Evolutionary conservation across 1,139 yeast genomes (phyloP).

Genomic region (Nakaseomyces glabratus): DNA sequence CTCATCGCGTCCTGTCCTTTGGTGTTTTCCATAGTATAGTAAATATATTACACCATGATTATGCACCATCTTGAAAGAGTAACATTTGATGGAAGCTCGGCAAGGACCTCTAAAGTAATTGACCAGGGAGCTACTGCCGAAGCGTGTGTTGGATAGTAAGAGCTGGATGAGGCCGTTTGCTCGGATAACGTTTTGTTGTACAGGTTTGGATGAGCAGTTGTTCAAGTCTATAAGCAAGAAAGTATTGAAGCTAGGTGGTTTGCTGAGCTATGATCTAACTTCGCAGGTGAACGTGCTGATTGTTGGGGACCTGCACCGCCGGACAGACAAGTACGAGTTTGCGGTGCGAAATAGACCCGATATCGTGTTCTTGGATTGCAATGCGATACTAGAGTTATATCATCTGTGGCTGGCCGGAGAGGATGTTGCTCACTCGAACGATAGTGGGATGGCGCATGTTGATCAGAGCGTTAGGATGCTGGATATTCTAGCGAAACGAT

Average conservation of each 20-base stretch:
- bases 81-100: no score
- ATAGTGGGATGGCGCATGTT: neutral
- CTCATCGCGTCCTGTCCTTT: no score
- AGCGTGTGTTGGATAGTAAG: no score
- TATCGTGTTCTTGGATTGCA: slow-evolving; percentile 22
- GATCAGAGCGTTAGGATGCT: slow-evolving; percentile 15
- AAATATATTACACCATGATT: no score
- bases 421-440: slow-evolving; percentile 18
- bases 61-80: no score
- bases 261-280: slow-evolving; percentile 24
- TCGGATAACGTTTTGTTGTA: slow-evolving; percentile 28
- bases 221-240: slow-evolving; percentile 18
- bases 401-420: slow-evolving; percentile 28
- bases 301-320: slow-evolving; percentile 14
- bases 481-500: slow-evolving; percentile 16
- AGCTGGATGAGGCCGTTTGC: slow-evolving; percentile 23
- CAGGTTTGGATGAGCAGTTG: slow-evolving; percentile 22
- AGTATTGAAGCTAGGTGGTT: slow-evolving; percentile 29
- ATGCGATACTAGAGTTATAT: slow-evolving; percentile 19
- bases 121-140: no score
- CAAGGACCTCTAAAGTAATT: no score
- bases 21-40: no score
- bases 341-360: slow-evolving; percentile 25
- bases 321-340: slow-evolving; percentile 23
- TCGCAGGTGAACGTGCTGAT: slow-evolving; percentile 25